phyloP scores from a whole-genome alignment of 352 stramenopile species.

The Pelagophyceae sp. region DNA sequence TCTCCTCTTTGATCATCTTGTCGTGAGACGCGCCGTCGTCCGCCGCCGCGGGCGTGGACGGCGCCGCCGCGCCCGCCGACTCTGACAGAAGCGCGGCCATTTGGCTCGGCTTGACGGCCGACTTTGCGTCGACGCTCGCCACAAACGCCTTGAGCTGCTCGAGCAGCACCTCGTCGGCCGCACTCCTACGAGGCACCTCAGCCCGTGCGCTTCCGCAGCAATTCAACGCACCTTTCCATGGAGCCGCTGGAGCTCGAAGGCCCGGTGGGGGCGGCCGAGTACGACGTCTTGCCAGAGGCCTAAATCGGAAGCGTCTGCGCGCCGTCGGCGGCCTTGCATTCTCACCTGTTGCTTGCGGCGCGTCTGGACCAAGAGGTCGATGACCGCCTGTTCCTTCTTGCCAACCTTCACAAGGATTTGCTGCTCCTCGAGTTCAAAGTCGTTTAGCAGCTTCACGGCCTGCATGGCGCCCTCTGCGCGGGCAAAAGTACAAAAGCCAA shows the following conservation, averaged over 20 bases:
- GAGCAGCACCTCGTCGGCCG: not conserved
- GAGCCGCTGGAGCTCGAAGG: no score
- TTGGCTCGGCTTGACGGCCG: not conserved
- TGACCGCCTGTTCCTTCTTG: constrained; percentile 20
- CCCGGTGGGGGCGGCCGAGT: no score
- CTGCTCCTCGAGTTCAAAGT: constrained; percentile 5
- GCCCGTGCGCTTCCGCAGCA: no score
- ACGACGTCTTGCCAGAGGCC: no score
- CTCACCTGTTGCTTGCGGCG: not conserved
- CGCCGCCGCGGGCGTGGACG: no score
- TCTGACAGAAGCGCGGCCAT: no score
- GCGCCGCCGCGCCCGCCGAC: no score
- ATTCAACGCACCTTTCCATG: no score
- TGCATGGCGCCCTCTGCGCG: not conserved
- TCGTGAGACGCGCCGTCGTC: no score
- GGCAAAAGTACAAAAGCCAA: constrained; percentile 22
- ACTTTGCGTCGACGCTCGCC: not conserved
- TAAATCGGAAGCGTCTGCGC: no score
- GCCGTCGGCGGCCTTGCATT: no score
- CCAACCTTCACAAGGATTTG: constrained; percentile 18
- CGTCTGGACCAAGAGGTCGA: constrained; percentile 14
- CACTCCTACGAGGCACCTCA: not conserved
- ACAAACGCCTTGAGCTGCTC: not conserved
- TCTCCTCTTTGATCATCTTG: not conserved
- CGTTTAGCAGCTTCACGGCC: constrained; percentile 19